Conservation (phyloP, 1,284 basidiomycete genomes). For the Xerocomus minutiporus region DNA sequence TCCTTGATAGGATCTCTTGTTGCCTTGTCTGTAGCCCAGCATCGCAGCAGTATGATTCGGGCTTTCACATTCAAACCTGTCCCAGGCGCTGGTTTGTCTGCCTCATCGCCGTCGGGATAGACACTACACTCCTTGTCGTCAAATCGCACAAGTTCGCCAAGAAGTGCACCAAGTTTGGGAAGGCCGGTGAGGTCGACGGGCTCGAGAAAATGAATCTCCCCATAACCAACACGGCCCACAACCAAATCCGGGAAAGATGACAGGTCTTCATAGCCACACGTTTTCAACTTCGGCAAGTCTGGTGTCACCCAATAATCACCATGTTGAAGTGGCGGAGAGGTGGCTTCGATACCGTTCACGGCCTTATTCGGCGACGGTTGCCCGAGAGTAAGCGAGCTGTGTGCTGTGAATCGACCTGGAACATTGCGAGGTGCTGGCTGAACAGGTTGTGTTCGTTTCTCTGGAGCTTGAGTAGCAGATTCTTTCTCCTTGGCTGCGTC, state of each 20-base stretch:
- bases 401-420: slow-evolving; percentile 49
- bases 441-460: slow-evolving; percentile 26
- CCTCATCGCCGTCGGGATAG: slow-evolving; percentile 83
- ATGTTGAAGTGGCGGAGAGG: slow-evolving; percentile 49
- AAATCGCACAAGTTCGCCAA: slow-evolving; percentile 87
- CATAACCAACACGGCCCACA: slow-evolving; percentile 88
- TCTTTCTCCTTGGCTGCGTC: slow-evolving; percentile 70
- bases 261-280: slow-evolving; percentile 69
- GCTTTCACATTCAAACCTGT: slow-evolving; percentile 89
- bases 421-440: slow-evolving; percentile 41
- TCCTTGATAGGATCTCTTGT: slow-evolving; percentile 90
- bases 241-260: slow-evolving; percentile 69
- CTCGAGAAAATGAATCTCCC: slow-evolving; percentile 86
- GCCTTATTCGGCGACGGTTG: slow-evolving; percentile 19
- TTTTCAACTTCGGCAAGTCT: slow-evolving; percentile 65
- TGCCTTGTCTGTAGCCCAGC: slow-evolving; percentile 90
- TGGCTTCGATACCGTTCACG: slow-evolving; percentile 32
- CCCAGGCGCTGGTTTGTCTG: slow-evolving; percentile 77
- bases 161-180: slow-evolving; percentile 72
- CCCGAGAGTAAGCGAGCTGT: slow-evolving; percentile 33
- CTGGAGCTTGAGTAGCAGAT: slow-evolving; percentile 27
- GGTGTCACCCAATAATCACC: slow-evolving; percentile 91
- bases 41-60: slow-evolving; percentile 72
- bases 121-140: slow-evolving; percentile 90
- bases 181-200: slow-evolving; percentile 91